Evolutionary conservation across 192 early-diverging fungal genomes (phyloP), one percentile per base, ranked within the genome.

Genomic region (Kappamyces sp.): DNA sequence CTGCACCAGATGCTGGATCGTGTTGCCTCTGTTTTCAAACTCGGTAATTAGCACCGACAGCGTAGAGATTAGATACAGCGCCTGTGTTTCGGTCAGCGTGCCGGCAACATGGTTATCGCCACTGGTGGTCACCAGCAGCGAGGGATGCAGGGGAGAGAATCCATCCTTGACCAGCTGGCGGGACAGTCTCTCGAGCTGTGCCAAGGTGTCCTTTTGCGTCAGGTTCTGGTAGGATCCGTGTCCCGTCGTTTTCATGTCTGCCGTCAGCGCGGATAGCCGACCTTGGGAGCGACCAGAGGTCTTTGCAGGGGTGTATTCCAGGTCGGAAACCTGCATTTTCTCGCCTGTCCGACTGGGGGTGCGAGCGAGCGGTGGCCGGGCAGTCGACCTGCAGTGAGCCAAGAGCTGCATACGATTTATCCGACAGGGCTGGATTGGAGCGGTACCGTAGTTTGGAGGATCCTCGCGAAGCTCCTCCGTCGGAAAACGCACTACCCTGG

Each of bases 31-130:
- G n/a, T 55, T 55, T 40, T 39, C 38, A 40, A 12, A 55, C 32
- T 55, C 54, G 33, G 23, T 55, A 3, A 39, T 23, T 2, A 55
- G n/a, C 5, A 55, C 54, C 23, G 54, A 55, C 3, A 55, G 54
- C 5, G 54, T 55, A 23, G 41, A 33, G 6, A 55, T 55, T 55
- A 55, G 46, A 55, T 55, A 55, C 5, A 55, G n/a, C 6, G 41
- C 54, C 33, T 55, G 54, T 3, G 54, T 39, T 55, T 55, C 54
- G 0, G 54, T 55, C n/a, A 55, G 38, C 32, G 54, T 55, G 12
- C 51, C 51, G 15, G 38, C 51, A 6, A 53, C 51, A 23, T 53
- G 51, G 15, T 32, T 53, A n/a, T 55, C 54, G 32, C 46, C 46
- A 23, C 12, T 12, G 12, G 44, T 12, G 12, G 12, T 12, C 0